Conservation (phyloP, 2,329 filamentous ascomycete species). For the Xylariaceae sp. region DNA sequence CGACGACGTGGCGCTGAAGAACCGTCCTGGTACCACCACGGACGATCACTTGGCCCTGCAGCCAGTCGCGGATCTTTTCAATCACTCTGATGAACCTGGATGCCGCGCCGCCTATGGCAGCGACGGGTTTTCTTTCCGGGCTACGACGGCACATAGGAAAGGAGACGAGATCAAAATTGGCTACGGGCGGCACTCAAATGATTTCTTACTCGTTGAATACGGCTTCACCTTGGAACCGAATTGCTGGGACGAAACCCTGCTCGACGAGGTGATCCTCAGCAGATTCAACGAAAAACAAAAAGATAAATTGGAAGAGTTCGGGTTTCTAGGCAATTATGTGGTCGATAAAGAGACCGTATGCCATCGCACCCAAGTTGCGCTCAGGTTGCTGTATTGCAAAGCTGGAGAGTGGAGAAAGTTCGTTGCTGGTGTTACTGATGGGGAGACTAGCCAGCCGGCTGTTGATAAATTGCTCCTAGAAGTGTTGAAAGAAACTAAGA, state of each 20-base stretch:
- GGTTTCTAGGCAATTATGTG: conserved; percentile 50
- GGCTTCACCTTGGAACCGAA: conserved; percentile 47
- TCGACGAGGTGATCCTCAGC: conserved; percentile 46
- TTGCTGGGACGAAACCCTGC: conserved; percentile 46
- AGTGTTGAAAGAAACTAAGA: conserved; percentile 37
- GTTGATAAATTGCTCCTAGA: conserved; percentile 38
- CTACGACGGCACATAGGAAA: conserved; percentile 44
- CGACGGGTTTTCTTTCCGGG: conserved; percentile 51
- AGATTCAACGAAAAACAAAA: conserved; percentile 34
- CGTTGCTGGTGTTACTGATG: conserved; percentile 44
- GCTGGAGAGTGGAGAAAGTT: conserved; percentile 43
- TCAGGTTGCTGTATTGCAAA: conserved; percentile 40
- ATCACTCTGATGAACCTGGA: conserved; percentile 45
- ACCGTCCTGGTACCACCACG: conserved; percentile 29
- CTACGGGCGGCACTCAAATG: conserved; percentile 68
- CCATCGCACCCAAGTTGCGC: conserved; percentile 52
- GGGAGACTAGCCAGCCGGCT: conserved; percentile 37
- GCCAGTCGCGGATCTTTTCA: conserved; percentile 72
- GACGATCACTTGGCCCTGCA: conserved; percentile 65
- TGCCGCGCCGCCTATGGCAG: conserved; percentile 51
- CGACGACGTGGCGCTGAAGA: conserved; percentile 41
- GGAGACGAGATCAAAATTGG: conserved; percentile 66
- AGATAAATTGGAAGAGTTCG: conserved; percentile 39
- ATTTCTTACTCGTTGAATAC: conserved; percentile 69
- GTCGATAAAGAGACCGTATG: conserved; percentile 49